Conservation (phyloP, 352 stramenopile species). For the Hyaloperonospora brassicae region DNA sequence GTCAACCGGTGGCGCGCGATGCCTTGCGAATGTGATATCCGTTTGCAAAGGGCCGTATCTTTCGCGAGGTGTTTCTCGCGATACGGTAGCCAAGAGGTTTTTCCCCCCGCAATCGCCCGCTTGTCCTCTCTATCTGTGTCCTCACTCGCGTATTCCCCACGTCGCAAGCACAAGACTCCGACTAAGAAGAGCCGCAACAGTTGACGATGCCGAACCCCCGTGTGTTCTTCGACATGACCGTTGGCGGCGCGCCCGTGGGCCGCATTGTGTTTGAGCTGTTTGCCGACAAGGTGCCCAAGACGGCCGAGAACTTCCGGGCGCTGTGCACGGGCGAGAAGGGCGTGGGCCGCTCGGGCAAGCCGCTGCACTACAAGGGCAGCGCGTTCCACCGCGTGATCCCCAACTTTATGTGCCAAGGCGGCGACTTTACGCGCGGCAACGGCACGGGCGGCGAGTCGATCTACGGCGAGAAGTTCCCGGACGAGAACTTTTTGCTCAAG, state of each 20-base stretch:
- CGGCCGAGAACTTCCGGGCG: conserved; percentile 97
- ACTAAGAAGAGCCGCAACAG: conserved; percentile 10
- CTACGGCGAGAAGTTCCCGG: conserved; percentile 92
- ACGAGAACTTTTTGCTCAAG: conserved; percentile 92
- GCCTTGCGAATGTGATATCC: conserved; percentile 9
- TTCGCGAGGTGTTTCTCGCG: conserved; percentile 14
- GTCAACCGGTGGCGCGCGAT: background rate
- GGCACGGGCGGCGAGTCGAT: conserved; percentile 91
- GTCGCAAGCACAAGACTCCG: conserved; percentile 23
- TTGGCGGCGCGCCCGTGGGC: conserved; percentile 86
- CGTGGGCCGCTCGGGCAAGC: conserved; percentile 63
- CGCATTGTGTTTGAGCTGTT: conserved; percentile 87
- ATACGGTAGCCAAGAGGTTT: conserved; percentile 19
- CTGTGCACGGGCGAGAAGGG: conserved; percentile 98
- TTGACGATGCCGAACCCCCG: conserved; percentile 80
- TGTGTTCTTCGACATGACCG: conserved; percentile 98
- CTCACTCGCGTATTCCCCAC: conserved; percentile 28
- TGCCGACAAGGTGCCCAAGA: conserved; percentile 87
- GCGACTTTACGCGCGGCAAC: conserved; percentile 93
- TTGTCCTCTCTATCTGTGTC: background rate
- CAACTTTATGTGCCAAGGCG: conserved; percentile 94
- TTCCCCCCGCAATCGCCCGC: conserved; percentile 1
- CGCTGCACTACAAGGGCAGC: conserved; percentile 80
- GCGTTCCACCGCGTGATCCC: conserved; percentile 90
- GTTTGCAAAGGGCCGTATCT: conserved; percentile 15